Evolutionary conservation across 352 stramenopile species (phyloP).

Genomic region (Pseudoperonospora humuli): DNA sequence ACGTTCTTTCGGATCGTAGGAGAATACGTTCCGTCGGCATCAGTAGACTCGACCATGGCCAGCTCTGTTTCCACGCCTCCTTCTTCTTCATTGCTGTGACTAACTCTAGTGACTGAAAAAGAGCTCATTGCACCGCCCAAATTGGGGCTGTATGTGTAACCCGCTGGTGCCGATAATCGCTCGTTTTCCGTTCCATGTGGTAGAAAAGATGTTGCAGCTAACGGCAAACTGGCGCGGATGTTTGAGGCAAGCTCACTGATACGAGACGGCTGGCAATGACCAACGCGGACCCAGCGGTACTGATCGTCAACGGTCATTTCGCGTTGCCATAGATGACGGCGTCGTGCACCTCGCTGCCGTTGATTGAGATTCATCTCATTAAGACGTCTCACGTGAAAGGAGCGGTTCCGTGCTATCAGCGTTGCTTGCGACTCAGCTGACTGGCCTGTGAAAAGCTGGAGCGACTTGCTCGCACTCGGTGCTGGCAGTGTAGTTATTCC

Average conservation of each 20-base stretch:
- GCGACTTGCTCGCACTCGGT: slow-evolving; percentile 15
- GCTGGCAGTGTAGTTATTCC: slow-evolving; percentile 32
- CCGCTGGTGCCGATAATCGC: slow-evolving; percentile 18
- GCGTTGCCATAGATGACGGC: slow-evolving; percentile 71
- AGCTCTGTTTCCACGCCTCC: slow-evolving; percentile 63
- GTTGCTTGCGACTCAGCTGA: slow-evolving; percentile 25
- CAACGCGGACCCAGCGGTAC: slow-evolving; percentile 70
- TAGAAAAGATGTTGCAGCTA: slow-evolving; percentile 34
- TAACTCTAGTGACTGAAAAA: slow-evolving; percentile 2
- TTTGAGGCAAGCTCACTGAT: slow-evolving; percentile 49
- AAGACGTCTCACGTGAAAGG: slow-evolving; percentile 69
- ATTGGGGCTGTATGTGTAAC: slow-evolving; percentile 10
- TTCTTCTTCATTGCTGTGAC: slow-evolving; percentile 14
- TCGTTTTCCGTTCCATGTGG: slow-evolving; percentile 8
- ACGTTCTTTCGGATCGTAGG: slow-evolving; percentile 47
- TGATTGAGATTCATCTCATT: slow-evolving; percentile 82
- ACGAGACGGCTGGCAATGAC: slow-evolving; percentile 58
- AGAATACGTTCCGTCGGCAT: slow-evolving; percentile 33
- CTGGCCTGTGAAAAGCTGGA: slow-evolving; percentile 15
- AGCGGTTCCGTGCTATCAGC: slow-evolving; percentile 53
- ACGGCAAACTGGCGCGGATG: slow-evolving; percentile 25
- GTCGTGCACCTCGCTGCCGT: slow-evolving; percentile 56
- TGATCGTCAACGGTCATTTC: slow-evolving; percentile 63
- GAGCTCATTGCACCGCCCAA: slow-evolving; percentile 3
- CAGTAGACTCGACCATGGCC: slow-evolving; percentile 38